phyloP scores from a whole-genome alignment of 2,329 filamentous ascomycete genomes.

The Xylaria sp. region DNA sequence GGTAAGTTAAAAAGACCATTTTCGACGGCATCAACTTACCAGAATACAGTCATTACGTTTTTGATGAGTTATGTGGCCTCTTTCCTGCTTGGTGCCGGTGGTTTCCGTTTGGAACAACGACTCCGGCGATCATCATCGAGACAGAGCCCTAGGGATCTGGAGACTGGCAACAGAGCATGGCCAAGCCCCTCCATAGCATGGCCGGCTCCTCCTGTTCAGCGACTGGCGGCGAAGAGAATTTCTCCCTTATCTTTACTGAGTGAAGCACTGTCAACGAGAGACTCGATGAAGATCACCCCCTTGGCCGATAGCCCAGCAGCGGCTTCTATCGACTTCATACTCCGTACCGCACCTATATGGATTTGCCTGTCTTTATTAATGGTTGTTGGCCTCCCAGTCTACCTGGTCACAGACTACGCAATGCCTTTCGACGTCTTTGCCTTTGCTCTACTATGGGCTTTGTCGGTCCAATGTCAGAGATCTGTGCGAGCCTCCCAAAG shows the following conservation, averaged over 20 bases:
- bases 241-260: slow-evolving; percentile 15
- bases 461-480: slow-evolving; percentile 27
- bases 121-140: slow-evolving; percentile 16
- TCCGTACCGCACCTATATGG: slow-evolving; percentile 28
- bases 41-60: slow-evolving; percentile 26
- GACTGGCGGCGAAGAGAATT: slow-evolving; percentile 14
- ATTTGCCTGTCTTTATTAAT: slow-evolving; percentile 25
- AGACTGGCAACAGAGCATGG: slow-evolving; percentile 23
- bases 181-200: slow-evolving; percentile 26
- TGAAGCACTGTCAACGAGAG: slow-evolving; percentile 15
- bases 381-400: slow-evolving; percentile 27
- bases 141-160: slow-evolving; percentile 20
- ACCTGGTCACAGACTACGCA: slow-evolving; percentile 23
- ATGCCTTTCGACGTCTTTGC: slow-evolving; percentile 29
- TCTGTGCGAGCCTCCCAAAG: slow-evolving; percentile 20
- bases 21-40: background rate
- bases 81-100: slow-evolving; percentile 23
- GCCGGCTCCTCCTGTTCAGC: slow-evolving; percentile 19
- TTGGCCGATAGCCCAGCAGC: background rate
- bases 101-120: slow-evolving; percentile 24
- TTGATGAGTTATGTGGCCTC: slow-evolving; percentile 25
- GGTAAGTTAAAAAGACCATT: slow-evolving; percentile 18
- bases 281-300: slow-evolving; percentile 15
- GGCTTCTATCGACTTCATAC: slow-evolving; percentile 19
- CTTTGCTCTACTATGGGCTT: slow-evolving; percentile 28